These are phyloP conservation scores for Solanum paucissectum DNA, from an alignment of 257 asterid genomes.

Conservation along the genomic window DNA sequence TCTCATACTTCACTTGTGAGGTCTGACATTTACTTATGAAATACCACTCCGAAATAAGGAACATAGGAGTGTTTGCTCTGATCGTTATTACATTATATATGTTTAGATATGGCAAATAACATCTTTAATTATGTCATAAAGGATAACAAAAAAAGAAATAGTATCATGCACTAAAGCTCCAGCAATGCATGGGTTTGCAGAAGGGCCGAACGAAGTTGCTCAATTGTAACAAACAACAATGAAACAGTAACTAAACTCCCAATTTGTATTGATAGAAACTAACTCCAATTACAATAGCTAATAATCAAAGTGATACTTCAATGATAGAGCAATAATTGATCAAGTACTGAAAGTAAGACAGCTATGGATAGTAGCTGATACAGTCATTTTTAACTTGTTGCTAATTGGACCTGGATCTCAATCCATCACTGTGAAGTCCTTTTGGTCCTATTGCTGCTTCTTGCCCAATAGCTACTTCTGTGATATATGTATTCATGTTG, in stretches of 20 bases:
- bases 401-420: background rate
- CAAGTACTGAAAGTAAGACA: background rate
- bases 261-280: background rate
- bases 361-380: background rate
- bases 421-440: background rate
- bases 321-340: background rate
- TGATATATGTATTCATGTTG: background rate
- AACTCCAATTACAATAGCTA: background rate
- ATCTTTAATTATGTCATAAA: background rate
- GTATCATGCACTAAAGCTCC: no score
- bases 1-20: no score
- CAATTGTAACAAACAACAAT: background rate
- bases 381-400: background rate
- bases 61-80: constrained; percentile 93
- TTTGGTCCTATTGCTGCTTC: background rate
- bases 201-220: no score
- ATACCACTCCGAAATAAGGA: constrained; percentile 14
- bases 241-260: background rate
- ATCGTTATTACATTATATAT: constrained; percentile 68
- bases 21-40: no score
- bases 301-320: background rate
- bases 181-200: fast-evolving
- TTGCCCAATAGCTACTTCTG: background rate
- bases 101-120: constrained; percentile 12
- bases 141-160: no score